phyloP scores from a whole-genome alignment of 371 early-diverging fungal species.

The Actinomucor elegans region DNA sequence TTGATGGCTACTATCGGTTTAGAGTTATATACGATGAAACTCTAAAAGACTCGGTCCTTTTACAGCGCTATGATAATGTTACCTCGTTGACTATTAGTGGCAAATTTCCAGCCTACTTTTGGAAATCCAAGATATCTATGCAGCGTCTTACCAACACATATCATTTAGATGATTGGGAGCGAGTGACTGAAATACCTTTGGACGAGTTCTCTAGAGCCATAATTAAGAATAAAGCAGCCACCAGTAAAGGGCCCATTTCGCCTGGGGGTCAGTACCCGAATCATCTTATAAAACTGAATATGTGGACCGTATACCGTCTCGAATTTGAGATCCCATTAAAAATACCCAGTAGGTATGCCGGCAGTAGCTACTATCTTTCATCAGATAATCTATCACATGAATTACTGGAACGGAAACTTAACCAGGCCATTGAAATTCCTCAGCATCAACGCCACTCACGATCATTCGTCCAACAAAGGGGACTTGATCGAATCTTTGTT shows the following conservation, averaged over 20 bases:
- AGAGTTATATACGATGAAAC: slow-evolving; percentile 10
- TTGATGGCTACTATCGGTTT: slow-evolving; percentile 22
- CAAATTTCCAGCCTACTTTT: slow-evolving; percentile 26
- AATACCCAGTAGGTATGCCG: too few relatives aligned
- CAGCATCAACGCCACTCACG: too few relatives aligned
- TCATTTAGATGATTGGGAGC: slow-evolving; percentile 12
- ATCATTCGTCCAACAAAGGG: too few relatives aligned
- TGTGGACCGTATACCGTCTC: slow-evolving; percentile 36
- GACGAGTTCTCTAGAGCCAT: slow-evolving; percentile 9
- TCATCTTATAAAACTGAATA: slow-evolving; percentile 15
- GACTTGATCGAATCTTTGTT: not conserved
- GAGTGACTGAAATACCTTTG: slow-evolving; percentile 18
- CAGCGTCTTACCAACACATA: not conserved
- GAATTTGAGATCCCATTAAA: slow-evolving; percentile 22
- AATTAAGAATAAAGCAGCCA: not conserved
- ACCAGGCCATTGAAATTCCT: not conserved
- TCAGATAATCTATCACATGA: slow-evolving; percentile 15
- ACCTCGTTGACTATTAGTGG: slow-evolving; percentile 20
- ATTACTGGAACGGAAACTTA: slow-evolving; percentile 7
- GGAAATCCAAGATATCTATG: slow-evolving; percentile 1
- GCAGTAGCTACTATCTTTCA: not conserved
- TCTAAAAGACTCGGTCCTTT: slow-evolving; percentile 14
- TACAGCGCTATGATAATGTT: slow-evolving; percentile 15
- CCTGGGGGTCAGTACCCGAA: slow-evolving; percentile 9
- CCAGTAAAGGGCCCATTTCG: not conserved